Base-by-base conservation (phyloP, 2,329 filamentous ascomycete genomes). In the Penicillium brevicompactum region DNA sequence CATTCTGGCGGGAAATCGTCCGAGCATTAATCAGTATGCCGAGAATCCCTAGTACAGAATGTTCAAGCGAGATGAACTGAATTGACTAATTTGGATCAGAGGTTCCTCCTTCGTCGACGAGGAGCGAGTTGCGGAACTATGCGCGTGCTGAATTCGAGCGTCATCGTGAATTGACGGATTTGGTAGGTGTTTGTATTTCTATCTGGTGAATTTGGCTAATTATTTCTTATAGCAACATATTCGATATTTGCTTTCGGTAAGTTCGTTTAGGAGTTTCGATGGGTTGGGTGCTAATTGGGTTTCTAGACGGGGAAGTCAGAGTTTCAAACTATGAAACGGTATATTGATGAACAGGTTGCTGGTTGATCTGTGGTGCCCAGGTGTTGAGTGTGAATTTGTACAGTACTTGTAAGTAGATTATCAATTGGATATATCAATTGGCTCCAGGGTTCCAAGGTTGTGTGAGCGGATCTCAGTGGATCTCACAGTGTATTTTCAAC, bases 241-340 rank as follows among this genome's bases (percentile, higher is more conserved):
- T 49, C 67, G 77, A 57, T 80, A 79, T 56, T 59, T 80, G 24
- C 62, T 77, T 53, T 78, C 75, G 62, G 73, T 76, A 69, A 7
- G 7, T 54, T 18, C 18, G 2, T 7, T 6, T 32, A 2, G 9
- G 8, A 7, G 14, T 14, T 6, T 10, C 24, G n/a, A 37, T 46
- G 34, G 22, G 16, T 18, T 44, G 6, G n/a, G 5, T 51, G 21
- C 59, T 62, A 45, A 62, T 22, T 1, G 18, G 18, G 21, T n/a
- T 24, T 30, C 22, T 41, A 76, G 70, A 78, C 76, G 14, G 77
- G 77, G 3, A 79, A 79, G 57, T 62, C 76, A 2, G 77, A 80
- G 56, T 79, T 78, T 46, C 74, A 79, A 51, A 74, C 69, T 4
- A 78, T 79, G 75, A 73, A 66, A 51, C 70, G 77, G 38, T 78